Evolutionary conservation across 2,329 filamentous ascomycete species (phyloP), one percentile per base, ranked within the genome.

Genomic region (Tolypocladium ophioglossoides): DNA sequence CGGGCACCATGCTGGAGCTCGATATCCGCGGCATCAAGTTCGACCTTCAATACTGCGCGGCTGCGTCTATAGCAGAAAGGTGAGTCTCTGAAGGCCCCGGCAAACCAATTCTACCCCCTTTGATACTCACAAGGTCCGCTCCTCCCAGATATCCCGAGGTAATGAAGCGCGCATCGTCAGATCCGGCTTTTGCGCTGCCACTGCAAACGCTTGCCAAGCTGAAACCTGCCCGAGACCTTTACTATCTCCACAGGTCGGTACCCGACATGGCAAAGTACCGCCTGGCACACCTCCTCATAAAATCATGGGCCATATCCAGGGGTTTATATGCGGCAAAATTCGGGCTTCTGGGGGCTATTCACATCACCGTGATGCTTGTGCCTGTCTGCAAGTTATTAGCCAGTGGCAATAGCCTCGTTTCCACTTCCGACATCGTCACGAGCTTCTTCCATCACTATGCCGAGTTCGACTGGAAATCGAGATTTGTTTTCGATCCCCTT

Each of bases 31-130:
- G 74, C 11, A 70, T 86, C 60, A 81, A 74, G 57, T 73, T 85
- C 61, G 82, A 87, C 62, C 68, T 89, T 50, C 84, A 86, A 56
- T 88, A 88, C 63, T 86, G 83, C 58, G 75, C 81, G 7, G 80
- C 84, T 2, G 69, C 74, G 3, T 69, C 70, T 34, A 69, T 87
- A 46, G 73, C 80, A 3, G 75, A 83, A 63, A 74, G 71, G 70
- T 72, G 59, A 58, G 59, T 51, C 9, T 1, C 14, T 47, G 10
- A 56, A 55, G 47, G 10, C 34, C 9, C 4, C 8, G 10, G 24
- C 16, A 47, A 16, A 22, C 34, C 18, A 20, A n/a, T 32, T 52
- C 44, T 34, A 14, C 53, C 22, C 54, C 40, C 38, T 30, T 30
- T 8, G 24, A 16, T 32, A 16, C 24, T 47, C 24, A 47, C 44